Evolutionary conservation across 2,329 filamentous ascomycete species (phyloP).

Genomic region (Ceratocystis eucalypticola): DNA sequence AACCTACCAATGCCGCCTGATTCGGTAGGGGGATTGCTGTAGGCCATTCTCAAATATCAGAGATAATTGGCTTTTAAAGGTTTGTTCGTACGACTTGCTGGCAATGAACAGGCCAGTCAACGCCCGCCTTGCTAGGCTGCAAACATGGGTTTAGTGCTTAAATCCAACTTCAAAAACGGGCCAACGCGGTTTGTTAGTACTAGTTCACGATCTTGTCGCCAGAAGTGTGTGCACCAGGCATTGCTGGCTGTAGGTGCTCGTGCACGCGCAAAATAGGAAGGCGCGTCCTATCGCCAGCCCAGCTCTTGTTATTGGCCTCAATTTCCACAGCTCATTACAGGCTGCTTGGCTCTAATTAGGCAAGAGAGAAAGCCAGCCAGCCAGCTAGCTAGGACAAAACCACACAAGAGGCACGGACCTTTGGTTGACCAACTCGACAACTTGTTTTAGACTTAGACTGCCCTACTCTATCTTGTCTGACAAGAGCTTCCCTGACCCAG

Average conservation of each 20-base stretch:
- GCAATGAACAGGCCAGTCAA: too few relatives aligned
- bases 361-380: background rate
- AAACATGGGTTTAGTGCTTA: too few relatives aligned
- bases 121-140: too few relatives aligned
- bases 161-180: too few relatives aligned
- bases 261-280: too few relatives aligned
- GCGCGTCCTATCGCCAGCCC: background rate
- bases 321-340: background rate
- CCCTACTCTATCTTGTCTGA: background rate
- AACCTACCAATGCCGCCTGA: background rate
- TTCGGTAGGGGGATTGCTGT: too few relatives aligned
- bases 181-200: too few relatives aligned
- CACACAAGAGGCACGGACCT: background rate
- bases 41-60: background rate
- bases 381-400: background rate
- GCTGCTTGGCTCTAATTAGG: background rate
- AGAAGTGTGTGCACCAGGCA: too few relatives aligned
- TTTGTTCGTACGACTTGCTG: background rate
- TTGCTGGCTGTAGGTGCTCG: too few relatives aligned
- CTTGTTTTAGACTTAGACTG: background rate
- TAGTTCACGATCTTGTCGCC: too few relatives aligned
- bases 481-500: background rate
- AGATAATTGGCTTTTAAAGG: background rate
- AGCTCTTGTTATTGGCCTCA: background rate
- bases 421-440: background rate